Base-by-base conservation (phyloP, 257 asterid species). In the Scutellaria baicalensis region DNA sequence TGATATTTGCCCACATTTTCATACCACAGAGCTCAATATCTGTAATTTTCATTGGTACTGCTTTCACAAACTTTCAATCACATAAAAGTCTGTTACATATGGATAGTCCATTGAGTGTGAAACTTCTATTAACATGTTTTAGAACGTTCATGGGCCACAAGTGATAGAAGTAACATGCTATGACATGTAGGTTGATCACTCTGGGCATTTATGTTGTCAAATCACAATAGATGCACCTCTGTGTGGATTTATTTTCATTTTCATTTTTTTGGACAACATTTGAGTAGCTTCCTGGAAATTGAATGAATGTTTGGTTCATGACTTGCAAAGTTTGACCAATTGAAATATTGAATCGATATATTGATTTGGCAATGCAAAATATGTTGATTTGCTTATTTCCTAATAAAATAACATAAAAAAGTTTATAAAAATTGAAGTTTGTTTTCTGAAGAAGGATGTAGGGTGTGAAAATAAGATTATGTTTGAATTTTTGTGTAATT, bases 281-380 rank as follows among this genome's bases (percentile, higher is more conserved):
- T 39, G 45, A 38, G 27, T 50, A 52, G 59, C 33, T 14, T n/a
- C n/a, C n/a, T n/a, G n/a, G 14, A 39, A 57, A 14, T 39, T 27
- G 71, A 67, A 60, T 62, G 71, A 18, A 27, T 39, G 61, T 52
- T 38, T 71, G 59, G 33, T 27, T 33, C 21, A 14, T 58, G 36
- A 47, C 38, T 66, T 65, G 43, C 52, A 61, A 59, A 35, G 71
- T 63, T 27, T 52, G 38, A 52, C 42, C 50, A 59, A 31, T 67
- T 67, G 63, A 48, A 33, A 57, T 27, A 31, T 67, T 67, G 63
- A 48, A 33, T 64, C 16, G 73, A 45, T 33, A 65, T 59, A 2
- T 49, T 64, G 27, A 11, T 72, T 72, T 12, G 72, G 8, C 43
- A 49, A 17, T 60, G 61, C 35, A 38, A 42, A 27, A 23, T 27